A percentile compares a stretch with the other conserved stretches of the same genome.
These are phyloP conservation scores for Debaryomycetaceae sp. DNA, from an alignment of 1,139 yeast genomes.

Conservation along the genomic window DNA sequence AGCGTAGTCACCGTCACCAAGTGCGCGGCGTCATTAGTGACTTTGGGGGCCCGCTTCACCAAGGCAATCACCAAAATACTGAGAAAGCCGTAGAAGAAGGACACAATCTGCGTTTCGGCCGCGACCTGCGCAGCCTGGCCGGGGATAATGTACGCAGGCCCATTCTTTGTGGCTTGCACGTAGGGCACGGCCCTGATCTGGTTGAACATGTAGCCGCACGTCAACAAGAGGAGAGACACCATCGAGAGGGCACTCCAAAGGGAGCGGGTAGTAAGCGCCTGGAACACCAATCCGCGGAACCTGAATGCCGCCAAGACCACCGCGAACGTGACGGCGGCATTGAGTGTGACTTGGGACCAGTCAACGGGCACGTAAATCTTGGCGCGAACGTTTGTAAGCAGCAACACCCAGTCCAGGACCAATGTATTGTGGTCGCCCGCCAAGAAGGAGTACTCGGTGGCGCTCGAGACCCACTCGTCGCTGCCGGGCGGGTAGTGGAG, in stretches of 20 bases:
- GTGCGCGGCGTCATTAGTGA: slow-evolving; percentile 30
- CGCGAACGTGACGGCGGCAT: slow-evolving; percentile 31
- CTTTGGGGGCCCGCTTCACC: slow-evolving; percentile 35
- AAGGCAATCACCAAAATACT: slow-evolving; percentile 39
- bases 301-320: slow-evolving; percentile 10
- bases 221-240: slow-evolving; percentile 57
- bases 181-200: slow-evolving; percentile 71
- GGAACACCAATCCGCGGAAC: slow-evolving; percentile 24
- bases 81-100: slow-evolving; percentile 51
- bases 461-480: slow-evolving; percentile 6
- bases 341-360: slow-evolving; percentile 38
- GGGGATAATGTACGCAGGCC: slow-evolving; percentile 49
- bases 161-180: slow-evolving; percentile 45
- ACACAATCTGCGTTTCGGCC: slow-evolving; percentile 68
- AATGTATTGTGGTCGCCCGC: slow-evolving; percentile 41
- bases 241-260: slow-evolving; percentile 62
- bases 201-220: slow-evolving; percentile 90
- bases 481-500: slow-evolving; percentile 55
- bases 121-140: slow-evolving; percentile 74
- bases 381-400: slow-evolving; percentile 32
- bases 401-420: slow-evolving; percentile 27
- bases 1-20: slow-evolving; percentile 32
- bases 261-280: slow-evolving; percentile 15
- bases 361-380: slow-evolving; percentile 45
- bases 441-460: slow-evolving; percentile 37